These are phyloP conservation scores for Babesia ovata DNA, from an alignment of 169 alveolate genomes.

Conservation along the genomic window DNA sequence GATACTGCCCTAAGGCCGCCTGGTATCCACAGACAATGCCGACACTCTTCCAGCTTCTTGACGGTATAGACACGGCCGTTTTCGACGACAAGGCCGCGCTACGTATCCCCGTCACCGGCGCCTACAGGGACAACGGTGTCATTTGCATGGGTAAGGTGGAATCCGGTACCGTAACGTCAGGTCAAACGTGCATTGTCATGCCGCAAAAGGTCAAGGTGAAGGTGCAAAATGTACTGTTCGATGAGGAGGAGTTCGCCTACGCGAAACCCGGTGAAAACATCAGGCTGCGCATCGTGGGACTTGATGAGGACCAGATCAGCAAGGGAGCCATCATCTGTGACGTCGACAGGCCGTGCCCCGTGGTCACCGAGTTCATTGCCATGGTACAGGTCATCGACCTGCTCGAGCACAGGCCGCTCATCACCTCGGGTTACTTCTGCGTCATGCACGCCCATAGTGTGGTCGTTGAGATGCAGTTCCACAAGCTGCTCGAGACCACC, in stretches of 20 bases:
- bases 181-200: slow-evolving; percentile 84
- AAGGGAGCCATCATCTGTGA: slow-evolving; percentile 96
- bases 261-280: slow-evolving; percentile 93
- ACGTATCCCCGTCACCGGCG: slow-evolving; percentile 89
- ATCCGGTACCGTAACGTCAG: slow-evolving; percentile 78
- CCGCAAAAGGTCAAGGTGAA: slow-evolving; percentile 87
- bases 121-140: slow-evolving; percentile 90
- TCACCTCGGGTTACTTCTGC: slow-evolving; percentile 94
- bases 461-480: slow-evolving; percentile 84
- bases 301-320: slow-evolving; percentile 91
- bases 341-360: slow-evolving; percentile 89
- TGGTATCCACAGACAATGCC: slow-evolving; percentile 82
- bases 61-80: slow-evolving; percentile 73
- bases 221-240: slow-evolving; percentile 81
- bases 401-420: slow-evolving; percentile 90
- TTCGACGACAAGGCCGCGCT: slow-evolving; percentile 82
- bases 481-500: slow-evolving; percentile 74
- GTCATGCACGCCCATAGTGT: slow-evolving; percentile 87
- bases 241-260: slow-evolving; percentile 86
- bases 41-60: slow-evolving; percentile 84
- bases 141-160: slow-evolving; percentile 92
- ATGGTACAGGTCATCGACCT: slow-evolving; percentile 89
- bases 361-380: slow-evolving; percentile 88
- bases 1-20: slow-evolving; percentile 67
- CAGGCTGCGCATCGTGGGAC: slow-evolving; percentile 78